Evolutionary conservation across 2,329 filamentous ascomycete genomes (phyloP), one percentile per base, ranked within the genome.

Genomic region (Colletotrichum theobromicola): DNA sequence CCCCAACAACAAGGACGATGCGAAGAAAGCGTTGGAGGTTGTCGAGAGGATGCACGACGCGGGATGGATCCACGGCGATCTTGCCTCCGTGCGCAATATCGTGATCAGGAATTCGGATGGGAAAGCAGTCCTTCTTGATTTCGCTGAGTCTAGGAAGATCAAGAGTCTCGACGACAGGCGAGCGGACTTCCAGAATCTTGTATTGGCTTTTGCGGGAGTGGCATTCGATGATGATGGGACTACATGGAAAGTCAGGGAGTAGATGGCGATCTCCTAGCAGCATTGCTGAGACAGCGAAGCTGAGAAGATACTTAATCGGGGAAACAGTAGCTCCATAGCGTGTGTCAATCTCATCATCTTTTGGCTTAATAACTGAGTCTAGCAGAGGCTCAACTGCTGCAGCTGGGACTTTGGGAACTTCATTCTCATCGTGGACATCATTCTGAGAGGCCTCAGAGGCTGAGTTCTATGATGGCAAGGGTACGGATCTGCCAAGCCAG

Each of bases 221-320:
- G 18, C 16, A 1, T 42, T 42, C 16, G 35, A 42, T 1, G 35
- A 42, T 42, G 35, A 42, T 1, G 35, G 35, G 35, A 42, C 35
- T 2, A 5, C 35, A 5, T 42, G 35, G 35, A 42, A 42, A 0
- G 35, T 42, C 4, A 42, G 35, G 16, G 35, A 42, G 35, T 42
- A 42, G 35, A 16, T 4, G 16, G 35, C 35, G 7, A 37, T 4
- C 35, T 37, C 2, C 4, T 0, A 8, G 1, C 35, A 18, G 35
- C 7, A 0, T 5, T 37, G 0, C 1, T 18, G 35, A 7, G 35
- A 37, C 16, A 7, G 7, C 16, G 16, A 37, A 8, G 5, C 7
- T 37, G 35, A 18, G 35, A 37, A 0, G 0, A 37, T 37, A 0
- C 0, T 8, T 7, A 37, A 18, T 15, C 4, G 7, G 16, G 2